Percentiles rank a stretch among this genome's conserved stretches.
Conservation (phyloP, 495 filamentous ascomycete genomes). For the Neurospora tetraspora region DNA sequence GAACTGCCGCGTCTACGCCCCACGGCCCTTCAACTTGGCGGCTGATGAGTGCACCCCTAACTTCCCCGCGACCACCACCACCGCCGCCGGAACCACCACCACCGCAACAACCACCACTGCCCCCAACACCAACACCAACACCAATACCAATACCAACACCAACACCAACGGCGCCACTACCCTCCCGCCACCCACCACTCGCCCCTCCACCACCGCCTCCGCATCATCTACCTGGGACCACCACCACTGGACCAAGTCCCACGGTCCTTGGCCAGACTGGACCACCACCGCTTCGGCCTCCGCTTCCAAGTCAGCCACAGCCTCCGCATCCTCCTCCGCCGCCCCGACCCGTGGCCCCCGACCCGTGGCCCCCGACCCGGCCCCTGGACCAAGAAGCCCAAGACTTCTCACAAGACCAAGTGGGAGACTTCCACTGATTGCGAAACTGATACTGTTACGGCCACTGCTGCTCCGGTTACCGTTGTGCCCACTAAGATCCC, state of each 20-base stretch:
- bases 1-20: slow-evolving; percentile 28
- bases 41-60: slow-evolving; percentile 13
- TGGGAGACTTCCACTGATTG: not conserved
- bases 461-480: not conserved
- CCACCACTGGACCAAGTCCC: slow-evolving; percentile 3
- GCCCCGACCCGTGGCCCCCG: not conserved
- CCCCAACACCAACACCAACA: not conserved
- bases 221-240: not conserved
- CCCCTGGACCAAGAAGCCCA: not conserved
- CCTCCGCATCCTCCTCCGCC: not conserved
- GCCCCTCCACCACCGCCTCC: slow-evolving; percentile 2
- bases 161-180: not conserved
- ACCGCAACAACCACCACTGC: not conserved
- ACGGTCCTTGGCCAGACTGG: not conserved
- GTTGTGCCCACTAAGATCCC: not conserved
- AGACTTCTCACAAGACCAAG: not conserved
- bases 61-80: slow-evolving; percentile 4
- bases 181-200: not conserved
- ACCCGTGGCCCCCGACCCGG: not conserved
- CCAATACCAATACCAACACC: not conserved
- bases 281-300: slow-evolving; percentile 1
- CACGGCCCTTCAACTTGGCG: slow-evolving; percentile 16
- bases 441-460: not conserved
- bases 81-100: not conserved
- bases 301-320: not conserved